A percentile compares a stretch with the other conserved stretches of the same genome.
These are phyloP conservation scores for Heterotrichella gracilis DNA, from an alignment of 352 stramenopile species.

Conservation along the genomic window DNA sequence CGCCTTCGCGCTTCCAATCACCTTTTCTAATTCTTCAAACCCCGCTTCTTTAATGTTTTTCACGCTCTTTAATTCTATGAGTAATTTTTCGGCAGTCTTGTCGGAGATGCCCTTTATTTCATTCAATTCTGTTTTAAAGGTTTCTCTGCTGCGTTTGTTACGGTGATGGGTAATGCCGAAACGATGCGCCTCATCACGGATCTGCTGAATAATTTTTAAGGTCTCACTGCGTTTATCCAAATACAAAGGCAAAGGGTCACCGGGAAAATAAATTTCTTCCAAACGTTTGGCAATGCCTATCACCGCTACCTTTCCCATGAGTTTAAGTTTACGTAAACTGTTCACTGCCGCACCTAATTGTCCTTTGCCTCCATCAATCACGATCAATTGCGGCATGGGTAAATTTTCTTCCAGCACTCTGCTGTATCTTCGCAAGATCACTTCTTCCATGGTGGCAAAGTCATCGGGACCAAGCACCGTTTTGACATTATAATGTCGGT, in stretches of 20 bases:
- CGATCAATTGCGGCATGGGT: not conserved
- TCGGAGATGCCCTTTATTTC: not conserved
- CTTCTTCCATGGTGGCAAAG: not conserved
- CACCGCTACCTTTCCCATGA: not conserved
- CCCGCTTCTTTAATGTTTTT: not conserved
- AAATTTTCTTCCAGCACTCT: not conserved
- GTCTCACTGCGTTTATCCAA: not conserved
- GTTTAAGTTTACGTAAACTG: not conserved
- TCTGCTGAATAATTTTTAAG: not conserved
- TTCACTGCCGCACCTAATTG: not conserved
- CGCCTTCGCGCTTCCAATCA: not conserved
- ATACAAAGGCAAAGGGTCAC: not conserved
- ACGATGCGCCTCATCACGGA: not conserved
- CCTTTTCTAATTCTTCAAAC: not conserved
- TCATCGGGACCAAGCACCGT: not conserved
- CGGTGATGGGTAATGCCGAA: not conserved
- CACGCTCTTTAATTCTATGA: constrained; percentile 3
- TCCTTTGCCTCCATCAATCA: not conserved
- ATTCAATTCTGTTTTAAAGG: not conserved
- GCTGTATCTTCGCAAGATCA: not conserved
- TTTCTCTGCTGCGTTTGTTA: not conserved
- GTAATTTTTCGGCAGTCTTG: constrained; percentile 7
- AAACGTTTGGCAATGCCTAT: constrained; percentile 4
- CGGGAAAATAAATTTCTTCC: not conserved
- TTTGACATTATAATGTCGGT: not conserved